Evolutionary conservation across 805 yeast species (phyloP).

Genomic region (Maudiozyma serrabonitensis): DNA sequence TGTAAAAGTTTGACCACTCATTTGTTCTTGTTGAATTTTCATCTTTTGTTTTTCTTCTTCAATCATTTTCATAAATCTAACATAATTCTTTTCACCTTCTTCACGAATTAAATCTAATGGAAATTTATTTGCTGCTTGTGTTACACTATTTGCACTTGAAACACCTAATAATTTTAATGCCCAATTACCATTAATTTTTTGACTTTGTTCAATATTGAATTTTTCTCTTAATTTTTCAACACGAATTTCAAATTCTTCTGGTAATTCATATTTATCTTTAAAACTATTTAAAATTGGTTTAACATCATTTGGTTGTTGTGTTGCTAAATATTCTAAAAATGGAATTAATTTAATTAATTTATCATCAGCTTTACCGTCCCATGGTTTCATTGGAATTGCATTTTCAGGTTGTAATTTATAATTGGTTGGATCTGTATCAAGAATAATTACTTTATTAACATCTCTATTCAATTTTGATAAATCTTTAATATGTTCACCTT

Average conservation of each 20-base stretch:
- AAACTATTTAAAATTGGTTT: slow-evolving; percentile 78
- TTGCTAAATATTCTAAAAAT: slow-evolving; percentile 86
- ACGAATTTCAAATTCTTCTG: slow-evolving; percentile 72
- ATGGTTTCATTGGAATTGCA: slow-evolving; percentile 73
- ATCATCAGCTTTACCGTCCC: slow-evolving; percentile 85
- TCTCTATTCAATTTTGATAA: slow-evolving; percentile 86
- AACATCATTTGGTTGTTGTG: slow-evolving; percentile 76
- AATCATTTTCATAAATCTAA: slow-evolving; percentile 68
- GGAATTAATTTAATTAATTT: slow-evolving; percentile 74
- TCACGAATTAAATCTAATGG: slow-evolving; percentile 86
- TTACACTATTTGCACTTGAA: slow-evolving; percentile 7
- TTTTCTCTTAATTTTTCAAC: slow-evolving; percentile 65
- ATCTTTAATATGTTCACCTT: slow-evolving; percentile 86
- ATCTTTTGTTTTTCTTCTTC: slow-evolving; percentile 69
- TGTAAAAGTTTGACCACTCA: slow-evolving; percentile 68
- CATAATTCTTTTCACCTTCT: slow-evolving; percentile 84
- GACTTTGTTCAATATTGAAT: slow-evolving; percentile 48
- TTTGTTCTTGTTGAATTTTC: slow-evolving; percentile 62
- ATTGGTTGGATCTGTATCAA: slow-evolving; percentile 69
- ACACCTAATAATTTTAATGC: slow-evolving; percentile 58
- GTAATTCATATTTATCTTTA: slow-evolving; percentile 52
- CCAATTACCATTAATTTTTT: slow-evolving; percentile 38
- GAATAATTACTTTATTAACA: slow-evolving; percentile 62
- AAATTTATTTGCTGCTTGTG: slow-evolving; percentile 29
- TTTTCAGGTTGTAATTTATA: slow-evolving; percentile 85